Evolutionary conservation across 2,329 filamentous ascomycete species (phyloP).

Genomic region (Teratosphaeriaceae sp.): DNA sequence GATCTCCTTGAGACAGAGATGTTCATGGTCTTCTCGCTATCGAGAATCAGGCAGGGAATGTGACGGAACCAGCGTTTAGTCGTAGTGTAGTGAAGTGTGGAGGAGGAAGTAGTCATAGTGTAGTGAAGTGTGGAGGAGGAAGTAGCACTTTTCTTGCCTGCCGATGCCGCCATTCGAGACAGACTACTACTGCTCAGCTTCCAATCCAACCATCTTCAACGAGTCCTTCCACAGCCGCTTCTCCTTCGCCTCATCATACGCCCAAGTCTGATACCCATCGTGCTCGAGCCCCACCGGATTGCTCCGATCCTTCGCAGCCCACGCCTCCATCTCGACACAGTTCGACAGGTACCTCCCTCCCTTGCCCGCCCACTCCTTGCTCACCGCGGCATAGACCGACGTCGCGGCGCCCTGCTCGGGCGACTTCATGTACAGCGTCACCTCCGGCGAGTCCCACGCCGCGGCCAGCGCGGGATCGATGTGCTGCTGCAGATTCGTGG

Average conservation of each 20-base stretch:
- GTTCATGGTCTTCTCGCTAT: too few species aligned
- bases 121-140: too few species aligned
- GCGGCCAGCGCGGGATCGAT: slow-evolving; percentile 10
- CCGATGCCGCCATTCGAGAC: too few species aligned
- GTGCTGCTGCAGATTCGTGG: slow-evolving; percentile 1
- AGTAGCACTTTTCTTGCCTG: too few species aligned
- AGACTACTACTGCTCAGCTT: too few species aligned
- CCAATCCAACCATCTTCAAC: too few species aligned
- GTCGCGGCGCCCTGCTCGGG: slow-evolving; percentile 45
- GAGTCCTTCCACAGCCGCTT: slow-evolving; percentile 37
- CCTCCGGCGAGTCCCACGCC: slow-evolving; percentile 1
- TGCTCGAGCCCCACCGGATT: slow-evolving; percentile 15
- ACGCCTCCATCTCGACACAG: slow-evolving; percentile 30
- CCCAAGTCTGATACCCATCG: slow-evolving; percentile 29
- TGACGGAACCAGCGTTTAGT: too few species aligned
- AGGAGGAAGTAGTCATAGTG: too few species aligned
- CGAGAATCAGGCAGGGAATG: too few species aligned
- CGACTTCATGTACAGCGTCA: slow-evolving; percentile 25
- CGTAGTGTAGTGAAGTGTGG: too few species aligned
- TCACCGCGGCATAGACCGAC: slow-evolving; percentile 39
- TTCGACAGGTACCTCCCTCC: slow-evolving; percentile 44
- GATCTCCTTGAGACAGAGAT: too few species aligned
- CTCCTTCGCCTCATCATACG: slow-evolving; percentile 35
- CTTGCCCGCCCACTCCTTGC: slow-evolving; percentile 37
- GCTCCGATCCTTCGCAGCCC: slow-evolving; percentile 18